Evolutionary conservation across 768 basidiomycete genomes (phyloP), one percentile per base, ranked within the genome.

Genomic region (Amanita brunnescens): DNA sequence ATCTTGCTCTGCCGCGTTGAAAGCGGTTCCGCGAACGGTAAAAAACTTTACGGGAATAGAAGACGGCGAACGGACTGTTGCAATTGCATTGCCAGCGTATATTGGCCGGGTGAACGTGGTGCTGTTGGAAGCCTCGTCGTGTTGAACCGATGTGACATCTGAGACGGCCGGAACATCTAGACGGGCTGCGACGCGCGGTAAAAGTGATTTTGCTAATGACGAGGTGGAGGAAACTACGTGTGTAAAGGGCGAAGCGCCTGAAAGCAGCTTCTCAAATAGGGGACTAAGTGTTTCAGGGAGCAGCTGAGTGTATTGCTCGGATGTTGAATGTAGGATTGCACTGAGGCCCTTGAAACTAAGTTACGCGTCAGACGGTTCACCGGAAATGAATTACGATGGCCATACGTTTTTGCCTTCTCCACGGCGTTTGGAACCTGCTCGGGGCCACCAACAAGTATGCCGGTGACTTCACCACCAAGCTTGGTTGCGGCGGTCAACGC

Each of bases 71-170:
- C 84, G 83, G 58, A 99, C 85, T 38, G 93, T 95, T 21, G 93
- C 79, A 51, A 98, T 91, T 40, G 96, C 96, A 62, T 98, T 98
- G 44, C 96, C 96, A 20, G 96, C 96, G 60, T 99, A 98, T 60
- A 98, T 96, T 23, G 91, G 92, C 21, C 95, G 87, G 4, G 87
- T 83, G 65, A 94, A 98, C 1, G 83, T 90, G 34, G 91, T 91
- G 59, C 74, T 77, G 57, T 86, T 84, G 30, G 81, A 80, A 2
- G 83, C 66, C 24, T 67, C 50, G 60, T 91, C 85, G 63, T 91
- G 83, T 35, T 83, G 75, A 56, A 97, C 72, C 12, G 85, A 86
- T 30, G 84, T 88, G 59, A 98, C 80, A 67, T 98, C 94, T 30
- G 92, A 92, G 54, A 96, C 78, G 54, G 91, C 91, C 6, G 92